These are phyloP conservation scores for Euclidium syriacum DNA, from an alignment of 345 rosid species.

Conservation along the genomic window DNA sequence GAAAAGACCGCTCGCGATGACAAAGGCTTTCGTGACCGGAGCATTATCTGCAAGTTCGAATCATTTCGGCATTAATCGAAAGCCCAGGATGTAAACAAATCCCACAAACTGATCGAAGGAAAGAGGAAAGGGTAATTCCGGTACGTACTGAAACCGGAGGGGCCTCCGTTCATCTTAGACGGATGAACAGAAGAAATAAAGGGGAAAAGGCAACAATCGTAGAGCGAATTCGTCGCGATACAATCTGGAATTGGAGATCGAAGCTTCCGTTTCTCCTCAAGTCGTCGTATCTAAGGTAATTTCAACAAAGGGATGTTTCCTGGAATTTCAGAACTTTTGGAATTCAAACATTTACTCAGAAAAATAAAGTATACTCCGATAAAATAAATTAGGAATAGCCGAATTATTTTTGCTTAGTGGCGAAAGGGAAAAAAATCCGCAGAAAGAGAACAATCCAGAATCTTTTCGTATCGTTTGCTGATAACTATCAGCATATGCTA, in stretches of 20 bases:
- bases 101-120: not conserved
- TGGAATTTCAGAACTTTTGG: not conserved
- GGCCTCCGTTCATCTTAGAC: constrained; percentile 87
- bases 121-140: not conserved
- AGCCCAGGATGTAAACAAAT: not conserved
- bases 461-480: not conserved
- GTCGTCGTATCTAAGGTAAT: constrained; percentile 4
- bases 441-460: constrained; percentile 1
- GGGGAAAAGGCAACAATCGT: not conserved
- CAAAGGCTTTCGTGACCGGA: constrained; percentile 63
- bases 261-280: not conserved
- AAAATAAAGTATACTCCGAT: too few species aligned
- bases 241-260: constrained; percentile 13
- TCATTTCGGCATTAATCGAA: not conserved
- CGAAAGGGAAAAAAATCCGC: not conserved
- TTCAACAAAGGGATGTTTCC: constrained; percentile 6
- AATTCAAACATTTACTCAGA: not conserved
- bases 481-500: not conserved
- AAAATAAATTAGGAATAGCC: too few species aligned
- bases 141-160: constrained; percentile 82
- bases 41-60: constrained; percentile 60
- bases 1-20: constrained; percentile 55
- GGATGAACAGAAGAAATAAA: constrained; percentile 3
- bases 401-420: not conserved
- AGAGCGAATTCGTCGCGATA: not conserved